phyloP scores from a whole-genome alignment of 768 basidiomycete genomes.

The Solioccasus polychromus region DNA sequence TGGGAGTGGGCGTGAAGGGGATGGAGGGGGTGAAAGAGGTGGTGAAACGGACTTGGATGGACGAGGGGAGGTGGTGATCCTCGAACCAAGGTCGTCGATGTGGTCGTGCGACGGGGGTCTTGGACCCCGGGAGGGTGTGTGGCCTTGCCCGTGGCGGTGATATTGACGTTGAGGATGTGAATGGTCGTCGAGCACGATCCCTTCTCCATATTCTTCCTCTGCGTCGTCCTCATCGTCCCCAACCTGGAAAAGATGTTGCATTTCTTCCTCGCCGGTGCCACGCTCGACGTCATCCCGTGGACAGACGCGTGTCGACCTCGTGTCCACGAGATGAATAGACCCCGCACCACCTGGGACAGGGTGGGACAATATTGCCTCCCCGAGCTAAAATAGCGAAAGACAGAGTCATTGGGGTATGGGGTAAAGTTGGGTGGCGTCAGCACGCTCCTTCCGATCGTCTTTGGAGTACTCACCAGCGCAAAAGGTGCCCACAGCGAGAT shows the following conservation, averaged over 20 bases:
- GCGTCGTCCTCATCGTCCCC: slow-evolving; percentile 24
- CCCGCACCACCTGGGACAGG: slow-evolving; percentile 36
- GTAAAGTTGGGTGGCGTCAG: slow-evolving; percentile 8
- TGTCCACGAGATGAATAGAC: slow-evolving; percentile 40
- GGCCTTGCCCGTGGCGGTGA: no score
- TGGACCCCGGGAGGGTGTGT: no score
- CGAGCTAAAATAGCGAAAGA: slow-evolving; percentile 55
- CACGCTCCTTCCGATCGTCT: background rate
- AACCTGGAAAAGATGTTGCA: slow-evolving; percentile 17
- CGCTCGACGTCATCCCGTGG: slow-evolving; percentile 16
- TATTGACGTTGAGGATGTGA: background rate
- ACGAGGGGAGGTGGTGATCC: no score
- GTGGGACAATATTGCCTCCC: slow-evolving; percentile 79
- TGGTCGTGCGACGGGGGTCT: no score
- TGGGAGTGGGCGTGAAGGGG: no score
- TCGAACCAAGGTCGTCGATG: no score
- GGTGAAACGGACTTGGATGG: no score
- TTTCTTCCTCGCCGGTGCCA: slow-evolving; percentile 27
- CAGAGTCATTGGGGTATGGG: slow-evolving; percentile 16
- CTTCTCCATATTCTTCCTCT: background rate
- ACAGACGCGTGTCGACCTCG: slow-evolving; percentile 22
- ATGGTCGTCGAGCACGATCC: background rate
- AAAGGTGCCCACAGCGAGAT: slow-evolving; percentile 93
- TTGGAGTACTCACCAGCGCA: slow-evolving; percentile 58
- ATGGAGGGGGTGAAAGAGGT: no score